Percentiles rank a stretch among this genome's conserved stretches.
phyloP scores from a whole-genome alignment of 129 eudicot species.

The Silybum marianum region DNA sequence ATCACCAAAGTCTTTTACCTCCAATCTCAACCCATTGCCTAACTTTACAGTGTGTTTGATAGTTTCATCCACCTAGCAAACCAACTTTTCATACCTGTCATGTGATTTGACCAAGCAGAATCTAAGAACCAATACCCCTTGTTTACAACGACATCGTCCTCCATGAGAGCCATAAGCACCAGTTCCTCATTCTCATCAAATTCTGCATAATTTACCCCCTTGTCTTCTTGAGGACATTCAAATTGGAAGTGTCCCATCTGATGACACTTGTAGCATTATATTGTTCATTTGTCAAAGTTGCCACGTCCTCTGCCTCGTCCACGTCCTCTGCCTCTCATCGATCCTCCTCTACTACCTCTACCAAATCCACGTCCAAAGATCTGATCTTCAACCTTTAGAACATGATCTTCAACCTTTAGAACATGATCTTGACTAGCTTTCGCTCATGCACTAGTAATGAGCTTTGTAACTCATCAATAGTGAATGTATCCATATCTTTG shows the following conservation, averaged over 20 bases:
- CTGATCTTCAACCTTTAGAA: background rate
- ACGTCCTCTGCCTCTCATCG: background rate
- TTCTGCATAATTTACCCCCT: conserved; percentile 3
- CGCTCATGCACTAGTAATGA: background rate
- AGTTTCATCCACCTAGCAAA: too few relatives aligned
- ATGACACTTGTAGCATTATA: conserved; percentile 17
- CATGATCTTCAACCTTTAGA: background rate
- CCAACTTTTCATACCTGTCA: too few relatives aligned
- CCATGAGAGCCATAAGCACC: background rate
- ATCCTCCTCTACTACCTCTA: background rate
- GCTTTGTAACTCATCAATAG: too few relatives aligned
- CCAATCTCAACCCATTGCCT: too few relatives aligned
- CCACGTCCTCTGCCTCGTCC: background rate
- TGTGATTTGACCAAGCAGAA: too few relatives aligned
- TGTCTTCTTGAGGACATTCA: background rate
- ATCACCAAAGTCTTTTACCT: too few relatives aligned
- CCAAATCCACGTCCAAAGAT: background rate
- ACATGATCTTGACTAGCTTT: conserved; percentile 5
- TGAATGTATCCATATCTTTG: too few relatives aligned
- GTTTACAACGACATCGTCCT: too few relatives aligned
- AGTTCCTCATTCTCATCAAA: conserved; percentile 17
- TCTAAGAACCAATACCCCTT: too few relatives aligned
- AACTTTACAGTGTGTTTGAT: too few relatives aligned
- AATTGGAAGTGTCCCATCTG: background rate
- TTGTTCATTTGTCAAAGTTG: background rate